phyloP scores from a whole-genome alignment of 1,284 basidiomycete genomes.

The Mycena sp. region DNA sequence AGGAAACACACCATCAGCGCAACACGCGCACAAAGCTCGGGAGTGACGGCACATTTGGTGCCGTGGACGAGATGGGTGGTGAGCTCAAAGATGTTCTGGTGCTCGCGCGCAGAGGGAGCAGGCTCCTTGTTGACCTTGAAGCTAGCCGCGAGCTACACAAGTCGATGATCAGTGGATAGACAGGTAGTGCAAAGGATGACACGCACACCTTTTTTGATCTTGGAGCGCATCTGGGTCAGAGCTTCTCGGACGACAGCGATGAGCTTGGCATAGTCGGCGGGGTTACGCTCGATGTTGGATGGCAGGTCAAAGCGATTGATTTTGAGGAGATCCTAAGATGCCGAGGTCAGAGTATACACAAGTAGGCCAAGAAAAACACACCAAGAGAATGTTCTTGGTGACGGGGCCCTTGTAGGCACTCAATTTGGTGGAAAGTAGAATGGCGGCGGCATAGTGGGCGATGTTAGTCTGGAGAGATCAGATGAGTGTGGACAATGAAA shows the following conservation, averaged over 20 bases:
- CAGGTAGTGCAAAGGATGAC: too few relatives aligned
- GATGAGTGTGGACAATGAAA: background rate
- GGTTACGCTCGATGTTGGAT: background rate
- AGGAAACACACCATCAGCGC: slow-evolving; percentile 2
- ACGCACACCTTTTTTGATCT: slow-evolving; percentile 8
- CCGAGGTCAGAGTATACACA: background rate
- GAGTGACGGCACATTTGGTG: slow-evolving; percentile 7
- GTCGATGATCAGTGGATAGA: background rate
- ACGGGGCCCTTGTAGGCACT: background rate
- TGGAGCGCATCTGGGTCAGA: slow-evolving; percentile 3
- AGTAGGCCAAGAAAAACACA: background rate
- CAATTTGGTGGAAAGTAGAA: background rate
- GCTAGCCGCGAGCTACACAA: background rate
- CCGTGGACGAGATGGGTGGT: background rate
- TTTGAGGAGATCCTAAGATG: background rate
- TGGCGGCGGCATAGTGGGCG: background rate
- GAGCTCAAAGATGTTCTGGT: slow-evolving; percentile 9
- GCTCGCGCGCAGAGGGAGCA: background rate
- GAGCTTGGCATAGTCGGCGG: slow-evolving; percentile 1
- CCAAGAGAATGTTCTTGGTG: background rate
- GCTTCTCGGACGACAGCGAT: background rate
- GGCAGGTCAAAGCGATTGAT: background rate
- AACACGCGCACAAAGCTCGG: background rate
- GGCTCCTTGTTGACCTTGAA: slow-evolving; percentile 4
- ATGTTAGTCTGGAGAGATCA: background rate